These are phyloP conservation scores for Fusarium verrucosum DNA, from an alignment of 2,329 filamentous ascomycete species.

Conservation along the genomic window DNA sequence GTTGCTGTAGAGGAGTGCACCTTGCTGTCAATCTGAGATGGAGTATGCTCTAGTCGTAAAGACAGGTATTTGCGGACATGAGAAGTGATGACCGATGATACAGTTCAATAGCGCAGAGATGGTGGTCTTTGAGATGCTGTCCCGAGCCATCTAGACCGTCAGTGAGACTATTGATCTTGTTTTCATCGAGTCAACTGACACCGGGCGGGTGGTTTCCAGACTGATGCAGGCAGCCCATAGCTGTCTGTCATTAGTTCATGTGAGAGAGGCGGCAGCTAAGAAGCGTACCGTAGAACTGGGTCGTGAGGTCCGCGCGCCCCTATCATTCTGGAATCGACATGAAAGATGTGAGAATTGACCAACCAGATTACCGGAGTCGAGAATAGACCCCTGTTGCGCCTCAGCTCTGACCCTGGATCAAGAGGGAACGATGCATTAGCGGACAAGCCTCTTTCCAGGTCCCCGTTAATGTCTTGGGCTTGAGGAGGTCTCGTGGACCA, in stretches of 20 bases:
- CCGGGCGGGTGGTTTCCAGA: background rate
- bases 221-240: background rate
- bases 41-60: background rate
- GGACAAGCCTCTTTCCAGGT: slow-evolving; percentile 26
- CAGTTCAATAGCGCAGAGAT: slow-evolving; percentile 1
- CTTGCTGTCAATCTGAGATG: slow-evolving; percentile 10
- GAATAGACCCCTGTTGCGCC: slow-evolving; percentile 24
- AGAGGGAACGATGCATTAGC: slow-evolving; percentile 10
- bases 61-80: background rate
- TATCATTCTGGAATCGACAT: slow-evolving; percentile 39
- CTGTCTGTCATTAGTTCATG: slow-evolving; percentile 3
- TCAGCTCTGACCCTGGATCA: slow-evolving; percentile 23
- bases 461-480: slow-evolving; percentile 26
- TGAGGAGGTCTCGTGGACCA: slow-evolving; percentile 8
- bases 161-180: slow-evolving; percentile 4
- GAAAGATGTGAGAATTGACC: slow-evolving; percentile 34
- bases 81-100: background rate
- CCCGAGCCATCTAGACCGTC: slow-evolving; percentile 4
- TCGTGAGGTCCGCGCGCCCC: slow-evolving; percentile 11
- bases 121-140: background rate
- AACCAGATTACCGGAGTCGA: slow-evolving; percentile 27
- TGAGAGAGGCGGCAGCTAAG: background rate
- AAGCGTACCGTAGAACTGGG: slow-evolving; percentile 7
- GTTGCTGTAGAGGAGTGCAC: background rate
- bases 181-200: slow-evolving; percentile 9